Conservation (phyloP, 192 early-diverging fungal genomes). For the Coemansia sp. region DNA sequence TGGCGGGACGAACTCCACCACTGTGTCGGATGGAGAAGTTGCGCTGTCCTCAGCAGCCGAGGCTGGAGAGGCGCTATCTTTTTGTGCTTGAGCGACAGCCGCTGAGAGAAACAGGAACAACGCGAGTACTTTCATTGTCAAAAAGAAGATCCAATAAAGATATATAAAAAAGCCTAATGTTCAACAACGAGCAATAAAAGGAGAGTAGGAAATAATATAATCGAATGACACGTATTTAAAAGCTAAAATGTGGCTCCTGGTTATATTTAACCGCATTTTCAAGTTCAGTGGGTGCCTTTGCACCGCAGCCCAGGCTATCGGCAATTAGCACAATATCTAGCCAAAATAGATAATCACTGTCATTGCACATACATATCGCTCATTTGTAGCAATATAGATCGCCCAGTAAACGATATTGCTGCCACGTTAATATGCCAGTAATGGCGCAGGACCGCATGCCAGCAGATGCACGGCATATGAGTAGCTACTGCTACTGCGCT, state of each 20-base stretch:
- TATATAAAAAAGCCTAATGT: background rate
- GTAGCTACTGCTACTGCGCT: conserved; percentile 7
- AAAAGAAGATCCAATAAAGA: background rate
- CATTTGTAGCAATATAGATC: conserved; percentile 7
- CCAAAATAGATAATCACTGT: conserved; percentile 1
- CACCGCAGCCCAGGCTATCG: background rate
- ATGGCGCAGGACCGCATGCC: conserved; percentile 12
- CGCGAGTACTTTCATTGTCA: conserved; percentile 40
- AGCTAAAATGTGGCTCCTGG: background rate
- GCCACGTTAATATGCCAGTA: conserved; percentile 2
- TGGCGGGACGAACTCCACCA: conserved; percentile 3
- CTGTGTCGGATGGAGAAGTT: background rate
- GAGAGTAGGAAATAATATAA: conserved; percentile 1
- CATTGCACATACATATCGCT: conserved; percentile 8
- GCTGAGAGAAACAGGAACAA: conserved; percentile 40
- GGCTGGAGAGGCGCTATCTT: background rate
- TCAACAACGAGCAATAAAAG: conserved; percentile 1
- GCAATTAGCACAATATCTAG: background rate
- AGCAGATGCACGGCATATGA: conserved; percentile 8
- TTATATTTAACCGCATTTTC: conserved; percentile 12
- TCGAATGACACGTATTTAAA: background rate
- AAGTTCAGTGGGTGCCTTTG: background rate
- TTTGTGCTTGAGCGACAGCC: conserved; percentile 34
- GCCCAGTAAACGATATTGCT: conserved; percentile 6
- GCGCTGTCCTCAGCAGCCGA: background rate